A percentile compares a stretch with the other conserved stretches of the same genome.
These are phyloP conservation scores for Mortierella alpina DNA, from an alignment of 192 early-diverging fungal species.

Conservation along the genomic window DNA sequence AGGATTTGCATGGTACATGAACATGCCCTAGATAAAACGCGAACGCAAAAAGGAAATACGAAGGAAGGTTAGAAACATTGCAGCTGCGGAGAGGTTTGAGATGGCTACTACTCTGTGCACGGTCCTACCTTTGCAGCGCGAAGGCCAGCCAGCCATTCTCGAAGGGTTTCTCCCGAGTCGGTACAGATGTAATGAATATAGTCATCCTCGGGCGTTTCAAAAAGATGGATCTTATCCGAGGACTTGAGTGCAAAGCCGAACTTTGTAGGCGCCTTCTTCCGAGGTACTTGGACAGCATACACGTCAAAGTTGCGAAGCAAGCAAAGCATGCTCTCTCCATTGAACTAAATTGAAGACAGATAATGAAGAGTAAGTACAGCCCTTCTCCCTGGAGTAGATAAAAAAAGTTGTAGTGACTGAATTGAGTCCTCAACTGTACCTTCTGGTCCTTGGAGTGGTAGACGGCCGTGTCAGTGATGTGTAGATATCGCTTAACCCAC, in stretches of 20 bases:
- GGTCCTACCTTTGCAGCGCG: constrained; percentile 72
- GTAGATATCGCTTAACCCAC: constrained; percentile 84
- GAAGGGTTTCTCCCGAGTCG: constrained; percentile 70
- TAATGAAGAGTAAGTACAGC: constrained; percentile 5
- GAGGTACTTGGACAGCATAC: constrained; percentile 77
- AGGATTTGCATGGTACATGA: constrained; percentile 49
- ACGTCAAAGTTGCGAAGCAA: constrained; percentile 83
- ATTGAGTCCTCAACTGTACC: constrained; percentile 50
- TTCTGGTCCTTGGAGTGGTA: constrained; percentile 76
- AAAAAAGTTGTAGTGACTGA: not conserved
- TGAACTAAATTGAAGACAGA: constrained; percentile 19
- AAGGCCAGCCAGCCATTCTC: constrained; percentile 80
- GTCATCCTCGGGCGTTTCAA: constrained; percentile 87
- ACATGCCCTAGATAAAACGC: constrained; percentile 24
- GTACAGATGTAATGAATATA: constrained; percentile 81
- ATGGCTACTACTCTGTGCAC: not conserved
- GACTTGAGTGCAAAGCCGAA: constrained; percentile 90
- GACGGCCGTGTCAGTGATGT: constrained; percentile 71
- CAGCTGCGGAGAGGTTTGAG: not conserved
- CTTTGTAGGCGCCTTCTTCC: constrained; percentile 77
- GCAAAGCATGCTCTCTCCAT: constrained; percentile 59
- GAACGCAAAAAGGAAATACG: not conserved
- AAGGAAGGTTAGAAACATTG: not conserved
- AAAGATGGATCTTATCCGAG: constrained; percentile 78
- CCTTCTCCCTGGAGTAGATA: not conserved